Conservation (phyloP, 2,329 filamentous ascomycete species). For the Aureobasidium subglaciale region DNA sequence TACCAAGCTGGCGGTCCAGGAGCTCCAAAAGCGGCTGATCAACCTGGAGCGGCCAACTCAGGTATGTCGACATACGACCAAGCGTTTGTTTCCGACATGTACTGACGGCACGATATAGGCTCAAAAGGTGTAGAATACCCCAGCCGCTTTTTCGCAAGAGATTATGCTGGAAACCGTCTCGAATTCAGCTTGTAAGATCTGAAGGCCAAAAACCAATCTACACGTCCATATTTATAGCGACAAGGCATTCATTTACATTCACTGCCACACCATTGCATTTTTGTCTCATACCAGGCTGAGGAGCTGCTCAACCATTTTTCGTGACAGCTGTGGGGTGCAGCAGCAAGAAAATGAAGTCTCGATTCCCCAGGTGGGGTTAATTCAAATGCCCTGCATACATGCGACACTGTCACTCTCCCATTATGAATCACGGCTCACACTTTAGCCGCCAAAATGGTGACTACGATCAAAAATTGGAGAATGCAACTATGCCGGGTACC, state of each 20-base stretch:
- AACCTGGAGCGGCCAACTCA: conserved; percentile 42
- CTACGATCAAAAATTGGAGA: too few relatives aligned
- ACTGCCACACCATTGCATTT: too few relatives aligned
- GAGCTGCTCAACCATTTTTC: too few relatives aligned
- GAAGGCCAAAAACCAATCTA: too few relatives aligned
- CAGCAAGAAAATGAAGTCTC: too few relatives aligned
- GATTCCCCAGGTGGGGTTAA: too few relatives aligned
- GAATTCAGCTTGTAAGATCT: conserved; percentile 31
- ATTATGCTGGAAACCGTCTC: conserved; percentile 35
- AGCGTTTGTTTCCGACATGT: neutral
- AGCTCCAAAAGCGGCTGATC: conserved; percentile 49
- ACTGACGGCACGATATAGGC: conserved; percentile 27
- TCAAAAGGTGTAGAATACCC: conserved; percentile 53
- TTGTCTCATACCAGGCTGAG: too few relatives aligned
- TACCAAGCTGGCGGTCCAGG: conserved; percentile 40
- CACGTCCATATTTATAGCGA: too few relatives aligned
- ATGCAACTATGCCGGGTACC: conserved; percentile 1
- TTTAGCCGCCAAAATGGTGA: conserved; percentile 2
- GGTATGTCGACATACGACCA: conserved; percentile 25
- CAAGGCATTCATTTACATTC: too few relatives aligned
- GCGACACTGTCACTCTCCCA: neutral
- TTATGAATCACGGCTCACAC: neutral
- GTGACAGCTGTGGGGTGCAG: too few relatives aligned
- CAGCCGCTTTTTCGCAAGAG: conserved; percentile 52
- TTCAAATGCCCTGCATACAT: too few relatives aligned